phyloP scores from a whole-genome alignment of 768 basidiomycete genomes.

The Trametes coccinea region DNA sequence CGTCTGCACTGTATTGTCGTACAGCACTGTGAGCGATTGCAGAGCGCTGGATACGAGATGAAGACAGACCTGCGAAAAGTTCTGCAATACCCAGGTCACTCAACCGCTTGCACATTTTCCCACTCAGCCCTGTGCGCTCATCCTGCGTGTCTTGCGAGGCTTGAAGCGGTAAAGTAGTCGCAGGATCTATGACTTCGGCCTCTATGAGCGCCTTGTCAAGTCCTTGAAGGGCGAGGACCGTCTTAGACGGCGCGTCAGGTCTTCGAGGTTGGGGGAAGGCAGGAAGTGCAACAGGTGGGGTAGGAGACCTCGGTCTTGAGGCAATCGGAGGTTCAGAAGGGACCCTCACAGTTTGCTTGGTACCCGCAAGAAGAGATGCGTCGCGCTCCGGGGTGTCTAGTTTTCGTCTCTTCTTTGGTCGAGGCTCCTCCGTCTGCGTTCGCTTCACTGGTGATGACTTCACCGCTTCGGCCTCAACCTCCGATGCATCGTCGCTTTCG shows the following conservation, averaged over 20 bases:
- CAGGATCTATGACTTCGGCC: slow-evolving; percentile 68
- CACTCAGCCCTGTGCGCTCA: slow-evolving; percentile 52
- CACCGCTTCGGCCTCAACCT: slow-evolving; percentile 1
- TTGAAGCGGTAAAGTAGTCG: slow-evolving; percentile 43
- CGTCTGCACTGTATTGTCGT: slow-evolving; percentile 71
- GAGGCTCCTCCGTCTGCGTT: slow-evolving; percentile 24
- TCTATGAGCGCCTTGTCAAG: slow-evolving; percentile 71
- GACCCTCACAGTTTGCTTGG: not conserved
- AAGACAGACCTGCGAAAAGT: slow-evolving; percentile 78
- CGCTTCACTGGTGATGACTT: slow-evolving; percentile 1
- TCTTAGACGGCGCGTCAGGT: slow-evolving; percentile 70
- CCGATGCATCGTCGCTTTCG: slow-evolving; percentile 26
- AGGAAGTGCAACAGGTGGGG: slow-evolving; percentile 48
- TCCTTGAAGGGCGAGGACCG: slow-evolving; percentile 73
- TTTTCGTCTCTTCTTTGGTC: slow-evolving; percentile 49
- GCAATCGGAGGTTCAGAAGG: not conserved
- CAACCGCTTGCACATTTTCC: slow-evolving; percentile 61
- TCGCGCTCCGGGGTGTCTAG: slow-evolving; percentile 28
- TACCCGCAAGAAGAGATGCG: not conserved
- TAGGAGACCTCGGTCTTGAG: slow-evolving; percentile 22
- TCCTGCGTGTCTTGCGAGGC: slow-evolving; percentile 42
- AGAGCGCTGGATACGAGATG: not conserved
- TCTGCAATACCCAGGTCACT: slow-evolving; percentile 79
- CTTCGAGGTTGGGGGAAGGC: slow-evolving; percentile 67
- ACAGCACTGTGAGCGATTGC: not conserved